These are phyloP conservation scores for Scytalidium lignicola DNA, from an alignment of 2,329 filamentous ascomycete genomes.

Conservation along the genomic window DNA sequence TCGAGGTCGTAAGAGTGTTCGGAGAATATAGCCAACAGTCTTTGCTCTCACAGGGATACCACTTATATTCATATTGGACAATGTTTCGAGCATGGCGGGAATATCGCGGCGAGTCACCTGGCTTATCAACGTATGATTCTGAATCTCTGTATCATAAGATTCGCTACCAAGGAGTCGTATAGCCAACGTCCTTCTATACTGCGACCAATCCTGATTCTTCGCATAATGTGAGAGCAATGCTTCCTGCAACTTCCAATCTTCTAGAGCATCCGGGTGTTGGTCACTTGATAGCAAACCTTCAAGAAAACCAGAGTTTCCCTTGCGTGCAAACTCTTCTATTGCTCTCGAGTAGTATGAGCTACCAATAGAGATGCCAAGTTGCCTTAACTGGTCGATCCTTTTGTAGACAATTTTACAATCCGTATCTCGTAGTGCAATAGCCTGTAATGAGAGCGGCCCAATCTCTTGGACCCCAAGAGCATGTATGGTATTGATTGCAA, in stretches of 20 bases:
- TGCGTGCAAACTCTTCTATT: conserved; percentile 57
- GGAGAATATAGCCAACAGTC: conserved; percentile 39
- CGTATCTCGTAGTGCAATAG: conserved; percentile 64
- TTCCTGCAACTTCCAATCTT: conserved; percentile 49
- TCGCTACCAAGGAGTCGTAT: conserved; percentile 41
- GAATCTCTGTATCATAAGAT: conserved; percentile 31
- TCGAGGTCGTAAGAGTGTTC: conserved; percentile 33
- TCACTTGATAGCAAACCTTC: conserved; percentile 42
- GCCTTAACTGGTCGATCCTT: conserved; percentile 56
- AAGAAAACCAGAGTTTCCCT: conserved; percentile 38
- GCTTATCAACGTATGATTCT: conserved; percentile 42
- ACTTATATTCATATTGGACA: conserved; percentile 44
- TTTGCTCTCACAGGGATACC: conserved; percentile 34
- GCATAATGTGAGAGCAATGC: conserved; percentile 48
- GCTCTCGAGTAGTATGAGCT: conserved; percentile 60
- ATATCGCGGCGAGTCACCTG: conserved; percentile 31
- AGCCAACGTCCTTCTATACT: conserved; percentile 50
- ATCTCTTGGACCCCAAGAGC: conserved; percentile 68
- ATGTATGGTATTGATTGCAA: conserved; percentile 63
- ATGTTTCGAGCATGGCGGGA: conserved; percentile 9
- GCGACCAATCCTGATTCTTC: conserved; percentile 41
- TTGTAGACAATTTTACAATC: conserved; percentile 49
- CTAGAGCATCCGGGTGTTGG: conserved; percentile 59
- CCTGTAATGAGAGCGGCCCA: conserved; percentile 71
- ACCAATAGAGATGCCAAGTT: conserved; percentile 57